Conservation (phyloP, 306 rosid genomes). For the Pterocarpus macrocarpus region DNA sequence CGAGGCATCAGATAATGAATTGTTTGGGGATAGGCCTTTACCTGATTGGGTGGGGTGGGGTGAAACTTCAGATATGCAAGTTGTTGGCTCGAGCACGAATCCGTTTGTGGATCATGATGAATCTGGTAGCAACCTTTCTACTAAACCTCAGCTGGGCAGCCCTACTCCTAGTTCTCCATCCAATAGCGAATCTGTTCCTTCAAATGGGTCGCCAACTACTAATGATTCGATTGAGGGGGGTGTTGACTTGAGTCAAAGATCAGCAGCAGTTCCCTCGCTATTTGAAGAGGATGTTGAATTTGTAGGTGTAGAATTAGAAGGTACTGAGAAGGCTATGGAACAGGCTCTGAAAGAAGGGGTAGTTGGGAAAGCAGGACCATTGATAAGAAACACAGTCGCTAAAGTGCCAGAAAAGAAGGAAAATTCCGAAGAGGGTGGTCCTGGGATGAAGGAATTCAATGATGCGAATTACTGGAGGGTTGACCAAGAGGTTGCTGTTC, state of each 20-base stretch:
- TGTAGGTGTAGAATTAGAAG: conserved; percentile 94
- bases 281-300: conserved; percentile 98
- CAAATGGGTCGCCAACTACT: conserved; percentile 72
- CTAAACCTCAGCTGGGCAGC: conserved; percentile 56
- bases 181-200: conserved; percentile 57
- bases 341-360: conserved; percentile 98
- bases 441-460: conserved; percentile 88
- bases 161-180: conserved; percentile 57
- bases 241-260: conserved; percentile 62
- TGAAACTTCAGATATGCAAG: conserved; percentile 76
- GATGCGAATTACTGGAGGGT: conserved; percentile 99
- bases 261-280: conserved; percentile 74
- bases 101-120: conserved; percentile 81
- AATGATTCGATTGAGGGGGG: conserved; percentile 59
- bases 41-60: conserved; percentile 99
- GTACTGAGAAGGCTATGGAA: conserved; percentile 96
- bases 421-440: conserved; percentile 71
- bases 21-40: conserved; percentile 78
- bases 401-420: conserved; percentile 82
- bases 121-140: conserved; percentile 49
- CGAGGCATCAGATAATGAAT: conserved; percentile 72
- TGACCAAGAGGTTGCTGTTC: conserved; percentile 93
- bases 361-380: conserved; percentile 99
- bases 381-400: conserved; percentile 71
- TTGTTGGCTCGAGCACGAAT: conserved; percentile 73